A percentile compares a stretch with the other conserved stretches of the same genome.
These are phyloP conservation scores for Coemansia biformis DNA, from an alignment of 192 early-diverging fungal genomes.

Conservation along the genomic window DNA sequence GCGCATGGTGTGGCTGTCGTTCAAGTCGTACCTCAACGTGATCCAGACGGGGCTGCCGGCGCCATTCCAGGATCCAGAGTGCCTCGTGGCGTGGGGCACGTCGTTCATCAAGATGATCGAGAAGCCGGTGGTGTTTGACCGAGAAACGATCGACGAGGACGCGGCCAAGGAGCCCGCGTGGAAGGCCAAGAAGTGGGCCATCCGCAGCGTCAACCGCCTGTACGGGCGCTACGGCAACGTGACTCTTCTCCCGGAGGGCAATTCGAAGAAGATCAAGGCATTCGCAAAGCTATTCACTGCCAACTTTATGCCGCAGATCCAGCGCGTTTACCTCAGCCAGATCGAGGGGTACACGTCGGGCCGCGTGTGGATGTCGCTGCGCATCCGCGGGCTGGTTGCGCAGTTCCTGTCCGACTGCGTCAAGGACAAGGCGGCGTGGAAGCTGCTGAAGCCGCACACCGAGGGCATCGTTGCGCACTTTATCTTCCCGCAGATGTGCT, in stretches of 20 bases:
- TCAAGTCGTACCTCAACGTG: slow-evolving; percentile 75
- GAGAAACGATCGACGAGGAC: slow-evolving; percentile 59
- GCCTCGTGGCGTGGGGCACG: slow-evolving; percentile 84
- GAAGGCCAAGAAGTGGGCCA: slow-evolving; percentile 96
- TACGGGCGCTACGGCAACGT: slow-evolving; percentile 73
- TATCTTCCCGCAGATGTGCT: slow-evolving; percentile 91
- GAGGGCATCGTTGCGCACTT: slow-evolving; percentile 78
- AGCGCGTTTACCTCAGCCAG: slow-evolving; percentile 78
- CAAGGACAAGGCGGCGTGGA: slow-evolving; percentile 86
- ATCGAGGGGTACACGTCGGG: slow-evolving; percentile 69
- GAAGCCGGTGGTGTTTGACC: slow-evolving; percentile 58
- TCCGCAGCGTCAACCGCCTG: slow-evolving; percentile 78
- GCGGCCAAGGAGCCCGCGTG: slow-evolving; percentile 78
- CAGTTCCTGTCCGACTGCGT: slow-evolving; percentile 79
- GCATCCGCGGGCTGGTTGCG: slow-evolving; percentile 64
- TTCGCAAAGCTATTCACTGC: slow-evolving; percentile 83
- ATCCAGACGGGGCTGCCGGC: slow-evolving; percentile 56
- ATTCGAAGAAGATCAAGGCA: slow-evolving; percentile 43
- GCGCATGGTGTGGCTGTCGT: slow-evolving; percentile 75
- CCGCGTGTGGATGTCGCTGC: slow-evolving; percentile 67
- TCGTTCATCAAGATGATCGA: slow-evolving; percentile 76
- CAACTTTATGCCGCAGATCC: slow-evolving; percentile 87
- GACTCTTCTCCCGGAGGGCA: slow-evolving; percentile 52
- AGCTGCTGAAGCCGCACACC: slow-evolving; percentile 78
- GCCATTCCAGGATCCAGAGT: slow-evolving; percentile 59